A percentile compares a stretch with the other conserved stretches of the same genome.
Evolutionary conservation across 768 basidiomycete species (phyloP).

Genomic region (Goffeauzyma gilvescens): DNA sequence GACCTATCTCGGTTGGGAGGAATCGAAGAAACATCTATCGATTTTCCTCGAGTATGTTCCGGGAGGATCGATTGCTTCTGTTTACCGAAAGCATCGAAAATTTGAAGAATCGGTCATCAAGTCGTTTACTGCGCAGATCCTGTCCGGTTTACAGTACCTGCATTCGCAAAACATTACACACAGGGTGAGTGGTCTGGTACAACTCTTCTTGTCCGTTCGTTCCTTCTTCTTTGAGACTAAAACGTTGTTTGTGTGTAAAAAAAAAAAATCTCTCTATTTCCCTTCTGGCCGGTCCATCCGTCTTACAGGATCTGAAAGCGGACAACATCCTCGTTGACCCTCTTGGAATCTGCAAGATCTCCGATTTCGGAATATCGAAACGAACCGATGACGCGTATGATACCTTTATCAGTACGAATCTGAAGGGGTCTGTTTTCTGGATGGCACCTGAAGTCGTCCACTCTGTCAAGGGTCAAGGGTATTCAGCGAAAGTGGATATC

Average conservation of each 20-base stretch:
- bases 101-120: conserved; percentile 82
- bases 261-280: too few relatives aligned
- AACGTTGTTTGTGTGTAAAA: too few relatives aligned
- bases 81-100: conserved; percentile 68
- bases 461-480: conserved; percentile 53
- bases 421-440: conserved; percentile 98
- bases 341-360: conserved; percentile 84
- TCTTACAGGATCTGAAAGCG: conserved; percentile 69
- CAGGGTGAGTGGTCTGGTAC: conserved; percentile 41
- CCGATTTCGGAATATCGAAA: conserved; percentile 88
- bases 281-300: too few relatives aligned
- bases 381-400: conserved; percentile 63
- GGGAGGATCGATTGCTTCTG: conserved; percentile 82
- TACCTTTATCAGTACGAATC: conserved; percentile 62
- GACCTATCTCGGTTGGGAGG: conserved; percentile 69
- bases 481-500: conserved; percentile 93
- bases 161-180: conserved; percentile 84
- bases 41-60: conserved; percentile 98
- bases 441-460: conserved; percentile 94
- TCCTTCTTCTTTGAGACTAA: too few relatives aligned
- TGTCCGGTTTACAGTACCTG: conserved; percentile 77
- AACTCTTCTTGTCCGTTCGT: too few relatives aligned
- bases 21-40: conserved; percentile 69
- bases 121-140: conserved; percentile 78
- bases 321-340: conserved; percentile 95